phyloP scores from a whole-genome alignment of 441 rosid species.

The Theobroma grandiflorum region DNA sequence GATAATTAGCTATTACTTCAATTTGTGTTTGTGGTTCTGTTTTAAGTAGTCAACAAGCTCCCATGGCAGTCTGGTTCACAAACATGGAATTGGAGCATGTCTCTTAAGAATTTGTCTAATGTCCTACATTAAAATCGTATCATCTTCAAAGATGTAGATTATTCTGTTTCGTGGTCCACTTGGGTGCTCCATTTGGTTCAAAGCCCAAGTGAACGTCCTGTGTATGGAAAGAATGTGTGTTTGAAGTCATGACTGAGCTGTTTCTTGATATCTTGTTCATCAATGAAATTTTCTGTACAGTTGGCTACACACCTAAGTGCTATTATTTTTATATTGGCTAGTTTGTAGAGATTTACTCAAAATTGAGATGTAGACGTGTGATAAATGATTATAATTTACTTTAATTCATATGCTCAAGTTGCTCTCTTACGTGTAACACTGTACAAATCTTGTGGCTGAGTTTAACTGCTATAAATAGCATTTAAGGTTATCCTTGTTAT shows the following conservation, averaged over 20 bases:
- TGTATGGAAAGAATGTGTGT: neutral
- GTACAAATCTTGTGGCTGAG: neutral
- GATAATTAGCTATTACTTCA: neutral
- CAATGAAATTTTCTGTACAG: neutral
- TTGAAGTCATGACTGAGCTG: neutral
- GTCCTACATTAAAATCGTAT: neutral
- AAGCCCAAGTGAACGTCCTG: neutral
- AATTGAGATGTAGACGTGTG: neutral
- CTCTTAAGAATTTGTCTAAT: neutral
- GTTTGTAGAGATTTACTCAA: neutral
- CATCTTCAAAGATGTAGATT: neutral
- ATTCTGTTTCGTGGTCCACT: neutral
- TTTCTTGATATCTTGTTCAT: neutral
- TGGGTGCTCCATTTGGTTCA: neutral
- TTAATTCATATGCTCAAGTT: neutral
- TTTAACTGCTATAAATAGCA: neutral
- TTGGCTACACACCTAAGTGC: neutral
- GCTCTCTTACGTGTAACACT: neutral
- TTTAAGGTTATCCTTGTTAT: neutral
- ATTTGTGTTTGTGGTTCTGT: neutral
- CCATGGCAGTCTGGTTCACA: neutral
- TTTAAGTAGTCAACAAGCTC: neutral
- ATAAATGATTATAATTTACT: neutral
- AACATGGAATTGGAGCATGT: neutral
- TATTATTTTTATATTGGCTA: neutral